phyloP scores from a whole-genome alignment of 495 filamentous ascomycete genomes.

The Neurospora sp. region DNA sequence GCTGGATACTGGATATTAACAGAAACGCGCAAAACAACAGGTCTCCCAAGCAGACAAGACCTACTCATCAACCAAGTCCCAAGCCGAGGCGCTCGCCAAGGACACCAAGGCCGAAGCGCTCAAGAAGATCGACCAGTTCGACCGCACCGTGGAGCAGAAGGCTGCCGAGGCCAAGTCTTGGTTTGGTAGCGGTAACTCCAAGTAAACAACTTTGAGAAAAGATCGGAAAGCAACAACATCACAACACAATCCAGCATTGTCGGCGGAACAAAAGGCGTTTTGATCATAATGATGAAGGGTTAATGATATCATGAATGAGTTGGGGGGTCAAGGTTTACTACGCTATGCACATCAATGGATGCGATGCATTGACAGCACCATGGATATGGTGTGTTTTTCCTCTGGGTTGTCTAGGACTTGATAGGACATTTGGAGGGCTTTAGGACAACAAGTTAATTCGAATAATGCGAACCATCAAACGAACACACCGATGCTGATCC shows the following conservation, averaged over 20 bases:
- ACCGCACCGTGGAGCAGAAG: constrained; percentile 66
- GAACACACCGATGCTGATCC: background rate
- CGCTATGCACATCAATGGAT: background rate
- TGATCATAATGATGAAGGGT: background rate
- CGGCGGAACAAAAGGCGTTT: background rate
- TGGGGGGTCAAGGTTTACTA: background rate
- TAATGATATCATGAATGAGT: background rate
- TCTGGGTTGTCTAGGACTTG: background rate
- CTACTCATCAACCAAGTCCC: constrained; percentile 41
- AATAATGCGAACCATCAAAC: background rate
- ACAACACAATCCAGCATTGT: too few species aligned
- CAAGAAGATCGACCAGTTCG: constrained; percentile 62
- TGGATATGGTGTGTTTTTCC: background rate
- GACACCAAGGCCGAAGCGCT: constrained; percentile 46
- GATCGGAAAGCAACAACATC: too few species aligned
- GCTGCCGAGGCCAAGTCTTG: constrained; percentile 75
- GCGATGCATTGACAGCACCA: too few species aligned
- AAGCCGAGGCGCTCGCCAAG: constrained; percentile 51
- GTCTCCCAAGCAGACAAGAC: constrained; percentile 50
- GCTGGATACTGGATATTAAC: background rate
- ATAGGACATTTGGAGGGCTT: background rate
- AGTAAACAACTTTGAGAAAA: constrained; percentile 16
- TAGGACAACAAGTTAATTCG: background rate
- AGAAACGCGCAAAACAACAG: constrained; percentile 35
- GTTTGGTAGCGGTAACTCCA: constrained; percentile 53